Conservation (phyloP, 228 moss, liverwort and hornwort genomes). For the Sphagnum fallax region DNA sequence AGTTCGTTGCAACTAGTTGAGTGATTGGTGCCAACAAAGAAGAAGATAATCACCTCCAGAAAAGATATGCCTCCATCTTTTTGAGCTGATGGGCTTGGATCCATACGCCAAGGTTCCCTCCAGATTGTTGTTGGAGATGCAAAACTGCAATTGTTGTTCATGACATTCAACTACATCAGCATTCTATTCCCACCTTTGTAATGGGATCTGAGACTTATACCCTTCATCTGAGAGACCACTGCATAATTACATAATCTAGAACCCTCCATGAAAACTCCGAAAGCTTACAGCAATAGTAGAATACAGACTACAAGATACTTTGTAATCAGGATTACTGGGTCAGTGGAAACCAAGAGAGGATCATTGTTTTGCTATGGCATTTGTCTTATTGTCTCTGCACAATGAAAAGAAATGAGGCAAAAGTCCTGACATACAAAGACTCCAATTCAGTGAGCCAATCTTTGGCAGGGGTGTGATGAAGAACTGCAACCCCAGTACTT, state of each 20-base stretch:
- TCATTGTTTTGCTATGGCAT: background rate
- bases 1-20: background rate
- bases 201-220: too few relatives aligned
- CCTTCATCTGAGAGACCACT: too few relatives aligned
- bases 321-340: too few relatives aligned
- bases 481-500: conserved; percentile 61
- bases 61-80: conserved; percentile 60
- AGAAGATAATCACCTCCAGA: conserved; percentile 50
- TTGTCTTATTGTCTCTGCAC: background rate
- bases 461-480: conserved; percentile 64
- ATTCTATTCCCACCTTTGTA: background rate
- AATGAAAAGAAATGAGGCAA: background rate
- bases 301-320: too few relatives aligned
- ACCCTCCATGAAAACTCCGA: too few relatives aligned
- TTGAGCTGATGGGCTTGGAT: conserved; percentile 40
- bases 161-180: conserved; percentile 9
- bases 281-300: too few relatives aligned
- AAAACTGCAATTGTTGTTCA: conserved; percentile 31
- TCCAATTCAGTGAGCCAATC: conserved; percentile 88
- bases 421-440: background rate
- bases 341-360: background rate
- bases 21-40: background rate
- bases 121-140: conserved; percentile 74
- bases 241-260: too few relatives aligned
- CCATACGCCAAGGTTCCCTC: conserved; percentile 88